phyloP scores from a whole-genome alignment of 805 yeast species.

The Pichia pseudocactophila region DNA sequence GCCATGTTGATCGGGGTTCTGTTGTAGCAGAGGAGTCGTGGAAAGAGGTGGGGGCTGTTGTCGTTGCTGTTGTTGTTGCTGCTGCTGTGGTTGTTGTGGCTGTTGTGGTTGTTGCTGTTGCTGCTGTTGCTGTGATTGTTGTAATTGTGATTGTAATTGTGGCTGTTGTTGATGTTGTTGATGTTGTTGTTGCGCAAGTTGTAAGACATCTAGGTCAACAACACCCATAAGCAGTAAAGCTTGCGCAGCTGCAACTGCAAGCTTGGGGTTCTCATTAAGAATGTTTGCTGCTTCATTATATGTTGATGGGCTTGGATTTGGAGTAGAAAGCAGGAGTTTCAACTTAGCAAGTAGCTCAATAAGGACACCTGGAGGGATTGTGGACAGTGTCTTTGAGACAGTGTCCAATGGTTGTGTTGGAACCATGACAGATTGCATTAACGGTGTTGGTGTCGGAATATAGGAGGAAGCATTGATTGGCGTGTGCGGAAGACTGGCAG shows the following conservation, averaged over 20 bases:
- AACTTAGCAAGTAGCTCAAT: slow-evolving; percentile 61
- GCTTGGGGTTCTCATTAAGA: slow-evolving; percentile 42
- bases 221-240: slow-evolving; percentile 71
- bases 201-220: slow-evolving; percentile 59
- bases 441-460: slow-evolving; percentile 40
- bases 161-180: not conserved
- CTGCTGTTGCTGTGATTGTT: slow-evolving; percentile 12
- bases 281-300: slow-evolving; percentile 44
- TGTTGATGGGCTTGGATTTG: slow-evolving; percentile 32
- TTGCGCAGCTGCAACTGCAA: slow-evolving; percentile 64
- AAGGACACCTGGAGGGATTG: slow-evolving; percentile 61
- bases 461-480: slow-evolving; percentile 40
- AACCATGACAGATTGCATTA: slow-evolving; percentile 27
- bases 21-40: not conserved
- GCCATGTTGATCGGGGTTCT: slow-evolving; percentile 3
- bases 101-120: slow-evolving; percentile 16
- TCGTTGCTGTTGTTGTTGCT: slow-evolving; percentile 12
- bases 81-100: slow-evolving; percentile 10
- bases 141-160: slow-evolving; percentile 14
- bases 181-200: slow-evolving; percentile 35
- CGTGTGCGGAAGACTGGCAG: slow-evolving; percentile 17
- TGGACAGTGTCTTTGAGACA: slow-evolving; percentile 51
- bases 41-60: slow-evolving; percentile 9
- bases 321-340: slow-evolving; percentile 46
- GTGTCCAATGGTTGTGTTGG: slow-evolving; percentile 34